phyloP scores from a whole-genome alignment of 2,329 filamentous ascomycete genomes.

The Botrytis aclada region DNA sequence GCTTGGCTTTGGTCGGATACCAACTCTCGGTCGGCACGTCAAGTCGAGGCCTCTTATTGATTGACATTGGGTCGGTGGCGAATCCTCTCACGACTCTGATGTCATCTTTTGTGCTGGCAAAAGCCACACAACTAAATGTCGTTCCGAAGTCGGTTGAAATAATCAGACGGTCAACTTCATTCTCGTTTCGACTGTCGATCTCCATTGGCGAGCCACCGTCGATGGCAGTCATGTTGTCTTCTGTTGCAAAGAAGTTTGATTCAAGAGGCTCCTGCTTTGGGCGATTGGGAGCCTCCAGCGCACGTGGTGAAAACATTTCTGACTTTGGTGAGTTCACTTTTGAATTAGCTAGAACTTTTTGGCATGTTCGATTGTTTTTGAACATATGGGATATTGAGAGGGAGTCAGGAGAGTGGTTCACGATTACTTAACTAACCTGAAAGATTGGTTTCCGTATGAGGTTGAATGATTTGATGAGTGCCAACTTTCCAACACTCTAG shows the following conservation, averaged over 20 bases:
- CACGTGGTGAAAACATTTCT: not conserved
- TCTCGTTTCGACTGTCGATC: conserved; percentile 6
- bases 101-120: conserved; percentile 7
- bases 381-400: not conserved
- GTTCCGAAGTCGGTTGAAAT: conserved; percentile 26
- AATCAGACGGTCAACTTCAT: conserved; percentile 16
- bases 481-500: not conserved
- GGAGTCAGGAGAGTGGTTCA: not conserved
- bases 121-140: conserved; percentile 26
- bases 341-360: not conserved
- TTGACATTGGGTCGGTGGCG: conserved; percentile 19
- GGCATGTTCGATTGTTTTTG: not conserved
- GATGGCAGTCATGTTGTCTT: not conserved
- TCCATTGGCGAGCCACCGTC: not conserved
- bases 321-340: not conserved
- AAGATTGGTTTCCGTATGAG: not conserved
- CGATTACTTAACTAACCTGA: not conserved
- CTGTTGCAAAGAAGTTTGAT: not conserved
- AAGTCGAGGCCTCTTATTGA: not conserved
- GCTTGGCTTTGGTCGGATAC: conserved; percentile 19
- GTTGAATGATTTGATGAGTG: not conserved
- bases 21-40: conserved; percentile 26
- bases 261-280: not conserved
- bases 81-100: conserved; percentile 21
- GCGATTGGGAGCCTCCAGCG: not conserved